phyloP scores from a whole-genome alignment of 768 basidiomycete genomes.

The Cystofilobasidium capitatum region DNA sequence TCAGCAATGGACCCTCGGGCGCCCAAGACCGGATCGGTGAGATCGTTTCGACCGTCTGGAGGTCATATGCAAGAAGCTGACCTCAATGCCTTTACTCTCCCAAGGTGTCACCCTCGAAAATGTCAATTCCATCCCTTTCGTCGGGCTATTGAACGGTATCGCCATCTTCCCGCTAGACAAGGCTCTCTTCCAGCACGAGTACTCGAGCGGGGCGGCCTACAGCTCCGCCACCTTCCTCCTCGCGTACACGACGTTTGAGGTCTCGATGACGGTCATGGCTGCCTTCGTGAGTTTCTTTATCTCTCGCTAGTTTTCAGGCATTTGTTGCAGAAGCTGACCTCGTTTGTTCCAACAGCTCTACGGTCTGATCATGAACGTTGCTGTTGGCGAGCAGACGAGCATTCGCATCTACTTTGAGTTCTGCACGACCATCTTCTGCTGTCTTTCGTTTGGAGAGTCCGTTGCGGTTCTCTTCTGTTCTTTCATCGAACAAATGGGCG shows the following conservation, averaged over 20 bases:
- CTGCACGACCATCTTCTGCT: slow-evolving; percentile 36
- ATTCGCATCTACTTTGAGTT: slow-evolving; percentile 41
- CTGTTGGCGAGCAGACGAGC: slow-evolving; percentile 38
- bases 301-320: slow-evolving; percentile 19
- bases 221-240: slow-evolving; percentile 41
- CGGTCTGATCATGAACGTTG: slow-evolving; percentile 37
- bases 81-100: too few relatives aligned
- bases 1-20: slow-evolving; percentile 40
- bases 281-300: slow-evolving; percentile 34
- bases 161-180: slow-evolving; percentile 45
- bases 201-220: slow-evolving; percentile 41
- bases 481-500: slow-evolving; percentile 37
- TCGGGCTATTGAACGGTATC: slow-evolving; percentile 37
- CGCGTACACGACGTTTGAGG: slow-evolving; percentile 40
- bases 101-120: slow-evolving; percentile 33
- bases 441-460: slow-evolving; percentile 39
- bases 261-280: slow-evolving; percentile 38
- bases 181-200: slow-evolving; percentile 45
- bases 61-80: too few relatives aligned
- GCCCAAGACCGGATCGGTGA: slow-evolving; percentile 44
- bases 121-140: slow-evolving; percentile 25
- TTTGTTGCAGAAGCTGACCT: neutral
- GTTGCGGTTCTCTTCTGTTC: slow-evolving; percentile 39
- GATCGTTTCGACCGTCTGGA: too few relatives aligned
- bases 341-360: slow-evolving; percentile 28